Conservation (phyloP, 805 yeast genomes). For the Metschnikowia matae region DNA sequence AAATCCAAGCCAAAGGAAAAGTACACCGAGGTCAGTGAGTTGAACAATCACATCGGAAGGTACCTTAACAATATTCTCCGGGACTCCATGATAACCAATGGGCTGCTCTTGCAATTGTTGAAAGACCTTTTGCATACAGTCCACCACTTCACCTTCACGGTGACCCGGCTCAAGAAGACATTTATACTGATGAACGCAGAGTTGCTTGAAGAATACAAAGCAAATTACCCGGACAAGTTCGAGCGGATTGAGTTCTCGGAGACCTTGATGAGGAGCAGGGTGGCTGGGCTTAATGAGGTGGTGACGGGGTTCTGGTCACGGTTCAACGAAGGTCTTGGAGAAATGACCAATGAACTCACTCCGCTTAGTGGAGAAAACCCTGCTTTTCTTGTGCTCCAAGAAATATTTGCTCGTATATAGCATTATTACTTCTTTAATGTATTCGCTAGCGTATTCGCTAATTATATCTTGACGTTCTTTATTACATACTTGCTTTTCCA, state of each 20-base stretch:
- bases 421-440: background rate
- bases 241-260: constrained; percentile 29
- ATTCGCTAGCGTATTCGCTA: background rate
- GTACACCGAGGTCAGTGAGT: constrained; percentile 18
- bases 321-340: constrained; percentile 12
- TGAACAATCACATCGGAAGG: constrained; percentile 45
- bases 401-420: constrained; percentile 12
- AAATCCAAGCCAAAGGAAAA: constrained; percentile 5
- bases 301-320: constrained; percentile 16
- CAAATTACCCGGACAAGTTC: constrained; percentile 30
- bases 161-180: constrained; percentile 51
- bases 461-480: background rate
- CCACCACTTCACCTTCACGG: constrained; percentile 45
- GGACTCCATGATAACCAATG: constrained; percentile 63
- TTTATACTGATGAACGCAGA: constrained; percentile 46
- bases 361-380: constrained; percentile 14
- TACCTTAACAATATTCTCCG: constrained; percentile 61
- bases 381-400: constrained; percentile 9
- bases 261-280: constrained; percentile 26
- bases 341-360: constrained; percentile 10
- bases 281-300: constrained; percentile 14
- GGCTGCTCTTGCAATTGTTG: constrained; percentile 45
- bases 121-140: constrained; percentile 45
- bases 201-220: constrained; percentile 38
- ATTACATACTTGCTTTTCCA: background rate